These are phyloP conservation scores for Carex scoparia DNA, from an alignment of 176 grass and related monocot species.

Conservation along the genomic window DNA sequence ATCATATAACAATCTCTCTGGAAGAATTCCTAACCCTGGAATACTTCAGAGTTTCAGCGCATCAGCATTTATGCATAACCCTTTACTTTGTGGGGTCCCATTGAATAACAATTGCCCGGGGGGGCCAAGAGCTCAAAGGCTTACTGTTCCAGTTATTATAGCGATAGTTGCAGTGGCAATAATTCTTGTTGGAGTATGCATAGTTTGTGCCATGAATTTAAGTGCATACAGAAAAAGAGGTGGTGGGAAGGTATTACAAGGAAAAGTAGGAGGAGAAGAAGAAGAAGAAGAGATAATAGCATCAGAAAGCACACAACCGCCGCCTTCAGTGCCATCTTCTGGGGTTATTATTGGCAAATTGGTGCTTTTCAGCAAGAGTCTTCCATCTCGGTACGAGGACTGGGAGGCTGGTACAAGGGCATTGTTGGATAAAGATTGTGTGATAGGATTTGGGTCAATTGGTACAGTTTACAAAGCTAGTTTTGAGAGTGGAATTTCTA, in stretches of 20 bases:
- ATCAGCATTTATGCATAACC: constrained; percentile 52
- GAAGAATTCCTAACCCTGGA: constrained; percentile 46
- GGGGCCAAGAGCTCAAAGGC: constrained; percentile 5
- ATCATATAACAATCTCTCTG: constrained; percentile 74
- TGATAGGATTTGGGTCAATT: constrained; percentile 80
- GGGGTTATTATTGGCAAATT: constrained; percentile 80
- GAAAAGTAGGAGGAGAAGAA: constrained; percentile 29
- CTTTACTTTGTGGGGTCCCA: constrained; percentile 61
- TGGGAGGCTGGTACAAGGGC: constrained; percentile 93
- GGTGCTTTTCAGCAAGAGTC: constrained; percentile 94
- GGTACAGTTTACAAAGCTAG: constrained; percentile 89
- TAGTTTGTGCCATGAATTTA: constrained; percentile 79
- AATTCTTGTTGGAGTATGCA: constrained; percentile 77
- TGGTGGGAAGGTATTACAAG: constrained; percentile 27
- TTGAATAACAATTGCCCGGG: constrained; percentile 43
- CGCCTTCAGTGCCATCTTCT: constrained; percentile 33
- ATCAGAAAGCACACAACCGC: constrained; percentile 60
- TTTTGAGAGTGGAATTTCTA: constrained; percentile 72
- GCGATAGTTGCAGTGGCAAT: constrained; percentile 74
- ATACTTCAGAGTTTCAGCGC: constrained; percentile 54
- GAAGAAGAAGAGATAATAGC: constrained; percentile 65
- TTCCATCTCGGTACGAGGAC: constrained; percentile 92
- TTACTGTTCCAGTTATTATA: constrained; percentile 59
- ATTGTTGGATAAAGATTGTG: constrained; percentile 80
- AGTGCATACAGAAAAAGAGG: constrained; percentile 33